Conservation (phyloP, 495 filamentous ascomycete species). For the Ascobolus immersus region DNA sequence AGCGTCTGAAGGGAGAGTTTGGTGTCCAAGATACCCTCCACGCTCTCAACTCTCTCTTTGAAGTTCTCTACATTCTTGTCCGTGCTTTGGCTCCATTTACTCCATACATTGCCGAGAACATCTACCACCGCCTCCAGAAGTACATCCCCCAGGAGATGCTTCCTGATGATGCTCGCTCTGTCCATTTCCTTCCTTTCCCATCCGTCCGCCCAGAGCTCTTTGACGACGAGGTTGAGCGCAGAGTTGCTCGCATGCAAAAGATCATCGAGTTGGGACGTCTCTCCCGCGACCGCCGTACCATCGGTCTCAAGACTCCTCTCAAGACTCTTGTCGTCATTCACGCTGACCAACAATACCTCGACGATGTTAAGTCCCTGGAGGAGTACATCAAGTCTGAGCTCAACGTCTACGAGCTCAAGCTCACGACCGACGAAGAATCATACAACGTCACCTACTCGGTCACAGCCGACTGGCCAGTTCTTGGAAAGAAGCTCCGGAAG, state of each 20-base stretch:
- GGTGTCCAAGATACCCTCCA: slow-evolving; percentile 69
- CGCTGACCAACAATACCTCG: slow-evolving; percentile 52
- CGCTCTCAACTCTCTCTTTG: slow-evolving; percentile 88
- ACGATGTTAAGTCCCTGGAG: slow-evolving; percentile 63
- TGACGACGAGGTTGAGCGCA: slow-evolving; percentile 59
- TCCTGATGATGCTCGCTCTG: slow-evolving; percentile 47
- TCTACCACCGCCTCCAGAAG: slow-evolving; percentile 67
- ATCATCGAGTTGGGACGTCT: slow-evolving; percentile 77
- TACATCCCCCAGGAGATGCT: slow-evolving; percentile 41
- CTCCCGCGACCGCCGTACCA: slow-evolving; percentile 57
- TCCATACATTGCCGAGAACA: slow-evolving; percentile 83
- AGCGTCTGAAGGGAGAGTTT: slow-evolving; percentile 79
- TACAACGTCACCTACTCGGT: slow-evolving; percentile 82
- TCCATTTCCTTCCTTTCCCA: slow-evolving; percentile 83
- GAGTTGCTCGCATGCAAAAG: slow-evolving; percentile 75
- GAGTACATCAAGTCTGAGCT: slow-evolving; percentile 72
- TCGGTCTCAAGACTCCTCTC: slow-evolving; percentile 57
- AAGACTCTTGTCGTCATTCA: slow-evolving; percentile 82
- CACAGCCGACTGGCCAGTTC: slow-evolving; percentile 68
- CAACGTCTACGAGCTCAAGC: slow-evolving; percentile 62
- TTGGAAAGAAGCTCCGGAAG: slow-evolving; percentile 94
- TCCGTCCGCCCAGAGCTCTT: slow-evolving; percentile 71
- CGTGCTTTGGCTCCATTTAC: slow-evolving; percentile 80
- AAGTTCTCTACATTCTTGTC: slow-evolving; percentile 73
- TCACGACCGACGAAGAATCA: slow-evolving; percentile 64